Percentiles rank a stretch among this genome's conserved stretches.
phyloP scores from a whole-genome alignment of 1,284 basidiomycete species.

The Pseudozyma thailandica region DNA sequence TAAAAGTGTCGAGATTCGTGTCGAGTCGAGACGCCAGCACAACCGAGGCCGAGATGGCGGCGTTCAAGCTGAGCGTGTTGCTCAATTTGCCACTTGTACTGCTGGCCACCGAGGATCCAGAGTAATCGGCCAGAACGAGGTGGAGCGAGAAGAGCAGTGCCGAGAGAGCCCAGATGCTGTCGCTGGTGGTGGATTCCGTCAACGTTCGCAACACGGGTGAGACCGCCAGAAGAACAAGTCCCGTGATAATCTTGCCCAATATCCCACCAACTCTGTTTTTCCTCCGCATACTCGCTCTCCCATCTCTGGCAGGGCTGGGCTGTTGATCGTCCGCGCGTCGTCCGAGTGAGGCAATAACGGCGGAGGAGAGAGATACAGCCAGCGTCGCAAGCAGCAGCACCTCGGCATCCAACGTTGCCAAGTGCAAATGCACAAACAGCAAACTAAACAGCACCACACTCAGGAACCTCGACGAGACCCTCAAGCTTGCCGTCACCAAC shows the following conservation, averaged over 20 bases:
- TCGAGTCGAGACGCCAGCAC: constrained; percentile 90
- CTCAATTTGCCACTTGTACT: constrained; percentile 26
- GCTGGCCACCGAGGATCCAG: neutral
- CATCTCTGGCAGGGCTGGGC: no score
- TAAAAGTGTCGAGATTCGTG: constrained; percentile 87
- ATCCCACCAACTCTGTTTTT: constrained; percentile 8
- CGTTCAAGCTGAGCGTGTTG: constrained; percentile 86
- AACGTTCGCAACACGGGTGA: constrained; percentile 91
- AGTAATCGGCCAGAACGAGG: constrained; percentile 77
- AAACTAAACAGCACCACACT: constrained; percentile 45
- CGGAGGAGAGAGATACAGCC: neutral
- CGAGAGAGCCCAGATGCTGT: constrained; percentile 94
- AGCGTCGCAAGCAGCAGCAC: constrained; percentile 5
- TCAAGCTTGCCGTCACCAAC: constrained; percentile 74
- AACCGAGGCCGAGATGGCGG: constrained; percentile 90
- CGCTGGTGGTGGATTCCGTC: constrained; percentile 92
- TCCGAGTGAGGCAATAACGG: neutral
- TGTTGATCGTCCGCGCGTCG: no score
- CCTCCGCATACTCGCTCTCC: neutral
- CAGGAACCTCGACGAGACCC: constrained; percentile 50
- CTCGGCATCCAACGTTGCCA: constrained; percentile 21
- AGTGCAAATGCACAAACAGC: constrained; percentile 53
- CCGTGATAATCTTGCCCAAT: constrained; percentile 73
- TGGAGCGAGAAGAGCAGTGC: constrained; percentile 76
- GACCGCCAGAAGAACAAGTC: constrained; percentile 85